These are phyloP conservation scores for Pseudogymnoascus sp. DNA, from an alignment of 2,329 filamentous ascomycete species.

Conservation along the genomic window DNA sequence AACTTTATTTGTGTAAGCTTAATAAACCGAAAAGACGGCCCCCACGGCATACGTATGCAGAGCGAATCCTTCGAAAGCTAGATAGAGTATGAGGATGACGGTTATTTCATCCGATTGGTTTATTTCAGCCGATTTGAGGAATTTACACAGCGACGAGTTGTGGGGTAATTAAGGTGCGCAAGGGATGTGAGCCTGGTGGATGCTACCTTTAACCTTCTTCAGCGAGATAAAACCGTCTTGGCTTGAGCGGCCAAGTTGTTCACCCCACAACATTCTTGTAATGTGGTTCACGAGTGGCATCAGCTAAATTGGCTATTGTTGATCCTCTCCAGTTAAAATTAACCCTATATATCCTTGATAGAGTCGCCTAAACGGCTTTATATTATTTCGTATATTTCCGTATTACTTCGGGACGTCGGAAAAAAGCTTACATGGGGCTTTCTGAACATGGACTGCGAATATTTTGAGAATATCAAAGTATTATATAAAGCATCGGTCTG, in stretches of 20 bases:
- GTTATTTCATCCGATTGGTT: background rate
- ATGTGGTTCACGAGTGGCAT: background rate
- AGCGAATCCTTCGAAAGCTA: background rate
- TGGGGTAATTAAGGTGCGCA: background rate
- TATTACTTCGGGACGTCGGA: background rate
- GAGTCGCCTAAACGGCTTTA: background rate
- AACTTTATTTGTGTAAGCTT: background rate
- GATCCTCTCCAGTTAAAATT: background rate
- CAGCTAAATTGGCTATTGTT: background rate
- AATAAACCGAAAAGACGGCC: background rate
- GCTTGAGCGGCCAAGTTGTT: background rate
- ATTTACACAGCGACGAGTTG: background rate
- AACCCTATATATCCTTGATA: background rate
- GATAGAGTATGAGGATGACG: background rate
- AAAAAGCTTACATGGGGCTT: background rate
- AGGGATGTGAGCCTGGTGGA: background rate
- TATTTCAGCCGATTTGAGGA: background rate
- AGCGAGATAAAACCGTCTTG: slow-evolving; percentile 6
- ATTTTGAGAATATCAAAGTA: background rate
- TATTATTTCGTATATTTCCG: background rate
- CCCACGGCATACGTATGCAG: background rate
- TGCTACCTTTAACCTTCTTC: background rate
- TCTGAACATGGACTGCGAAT: background rate
- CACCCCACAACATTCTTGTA: background rate
- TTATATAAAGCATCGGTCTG: background rate